Base-by-base conservation (phyloP, 768 basidiomycete genomes). In the Candolleomyces efflorescens region DNA sequence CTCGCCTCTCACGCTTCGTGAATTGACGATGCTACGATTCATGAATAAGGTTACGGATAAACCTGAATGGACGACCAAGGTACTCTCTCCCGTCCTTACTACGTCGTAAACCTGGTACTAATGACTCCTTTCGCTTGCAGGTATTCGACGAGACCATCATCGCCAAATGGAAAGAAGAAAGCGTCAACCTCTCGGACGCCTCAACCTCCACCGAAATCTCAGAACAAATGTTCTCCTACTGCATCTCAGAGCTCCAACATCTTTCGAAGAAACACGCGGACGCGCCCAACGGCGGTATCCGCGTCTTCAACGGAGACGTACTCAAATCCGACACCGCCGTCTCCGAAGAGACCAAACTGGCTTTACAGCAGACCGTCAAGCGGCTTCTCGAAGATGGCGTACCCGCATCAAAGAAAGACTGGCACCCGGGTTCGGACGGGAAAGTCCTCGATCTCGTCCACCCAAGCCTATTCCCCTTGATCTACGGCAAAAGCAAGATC, bases 11-110 rank as follows among this genome's bases (percentile, higher is more conserved):
- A 69, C 71, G 0, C 53, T 70, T 5, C 69, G 71, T 12, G 73
- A 73, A 52, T 60, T 71, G 9, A 63, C 63, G 3, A 75, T 74
- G 74, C 55, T 72, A 13, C 66, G 63, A 12, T 63, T 75, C 38
- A 74, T 75, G 72, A 72, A 75, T 57, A 54, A 47, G 26, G 53
- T 71, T 12, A 73, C 73, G 0, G 72, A 74, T 48, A 72, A 75
- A 59, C 55, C 62, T 0, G 65, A 69, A 10, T 74, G 72, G 73
- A 53, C 70, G 44, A 46, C 49, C 37, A 72, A 75, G 60, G 73
- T 69, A 10, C 43, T 3, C 3, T 22, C 7, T 44, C 32, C 32
- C 32, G 32, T 32, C 32, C 27, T n/a, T 1, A 13, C 9, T 5
- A 10, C 3, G 43, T 9, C 9, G 18, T 38, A 11, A 13, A 10